Evolutionary conservation across 495 filamentous ascomycete genomes (phyloP).

Genomic region (Penicillium arizonense): DNA sequence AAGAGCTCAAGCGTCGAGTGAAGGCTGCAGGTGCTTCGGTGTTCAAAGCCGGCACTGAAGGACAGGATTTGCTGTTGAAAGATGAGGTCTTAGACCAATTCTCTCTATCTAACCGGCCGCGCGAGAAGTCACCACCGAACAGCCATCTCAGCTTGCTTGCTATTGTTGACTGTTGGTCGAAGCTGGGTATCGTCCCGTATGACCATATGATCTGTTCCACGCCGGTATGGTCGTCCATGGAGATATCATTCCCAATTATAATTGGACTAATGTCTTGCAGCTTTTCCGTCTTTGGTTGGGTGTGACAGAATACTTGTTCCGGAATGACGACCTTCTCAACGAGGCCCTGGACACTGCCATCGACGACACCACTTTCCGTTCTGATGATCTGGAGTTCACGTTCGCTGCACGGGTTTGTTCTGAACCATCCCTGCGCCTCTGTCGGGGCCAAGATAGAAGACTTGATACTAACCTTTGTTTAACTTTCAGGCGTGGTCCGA

Average conservation of each 20-base stretch:
- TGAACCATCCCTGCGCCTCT: neutral
- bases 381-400: constrained; percentile 94
- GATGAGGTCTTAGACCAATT: constrained; percentile 88
- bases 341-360: constrained; percentile 82
- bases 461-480: constrained; percentile 6
- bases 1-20: constrained; percentile 79
- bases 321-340: constrained; percentile 78
- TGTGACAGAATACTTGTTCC: constrained; percentile 95
- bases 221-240: constrained; percentile 55
- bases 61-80: constrained; percentile 67
- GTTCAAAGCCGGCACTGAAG: constrained; percentile 58
- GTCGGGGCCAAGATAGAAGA: neutral
- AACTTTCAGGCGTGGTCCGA: constrained; percentile 77
- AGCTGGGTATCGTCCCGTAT: constrained; percentile 88
- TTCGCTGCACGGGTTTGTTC: constrained; percentile 77
- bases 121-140: constrained; percentile 70
- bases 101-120: constrained; percentile 63
- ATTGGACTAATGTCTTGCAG: constrained; percentile 34
- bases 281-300: constrained; percentile 97
- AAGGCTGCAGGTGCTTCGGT: constrained; percentile 76
- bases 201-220: constrained; percentile 99
- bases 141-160: constrained; percentile 90
- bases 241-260: neutral
- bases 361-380: constrained; percentile 81
- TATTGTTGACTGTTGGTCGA: constrained; percentile 99